Evolutionary conservation across 768 basidiomycete genomes (phyloP), one percentile per base, ranked within the genome.

Genomic region (Termitomyces sp.): DNA sequence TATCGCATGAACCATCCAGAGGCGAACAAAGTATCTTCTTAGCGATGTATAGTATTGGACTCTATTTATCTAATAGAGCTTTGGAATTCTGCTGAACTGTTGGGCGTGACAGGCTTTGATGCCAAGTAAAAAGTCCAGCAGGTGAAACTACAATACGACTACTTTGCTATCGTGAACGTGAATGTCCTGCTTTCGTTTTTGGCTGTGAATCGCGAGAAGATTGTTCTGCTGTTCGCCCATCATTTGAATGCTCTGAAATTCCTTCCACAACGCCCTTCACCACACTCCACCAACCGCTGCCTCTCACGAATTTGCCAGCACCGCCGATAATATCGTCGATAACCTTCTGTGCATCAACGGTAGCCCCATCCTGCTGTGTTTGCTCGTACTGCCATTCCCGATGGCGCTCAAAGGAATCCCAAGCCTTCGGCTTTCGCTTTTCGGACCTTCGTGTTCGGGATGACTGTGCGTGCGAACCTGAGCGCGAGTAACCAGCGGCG

Each of bases 391-490:
- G 81, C 86, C 86, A 84, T 41, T 83, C 76, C 36, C 67, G 70
- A 64, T 87, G 86, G 44, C 70, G 70, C 44, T 82, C 77, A 62
- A 86, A 91, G 13, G 84, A 75, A 40, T 89, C 85, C 87, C 86
- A 89, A 45, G 82, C 66, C 56, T 80, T 83, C 60, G 54, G 60
- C 66, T 61, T 63, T 54, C 22, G 60, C 45, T 60, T 42, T 40
- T 60, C 51, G 36, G 63, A 52, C 41, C 50, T 45, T 54, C 51
- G 56, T 47, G 59, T 46, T 4, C 55, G 69, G 22, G 61, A 57
- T 31, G 57, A 57, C 36, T 61, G 56, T 35, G 67, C 46, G 16
- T 59, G 64, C 7, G 66, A 56, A 35, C 62, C 57, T 25, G 66
- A 58, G 32, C 60, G 65, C 40, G 66, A 60, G 33, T 64, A 53